Conservation (phyloP, 768 basidiomycete genomes). For the Infundibulicybe gibba region DNA sequence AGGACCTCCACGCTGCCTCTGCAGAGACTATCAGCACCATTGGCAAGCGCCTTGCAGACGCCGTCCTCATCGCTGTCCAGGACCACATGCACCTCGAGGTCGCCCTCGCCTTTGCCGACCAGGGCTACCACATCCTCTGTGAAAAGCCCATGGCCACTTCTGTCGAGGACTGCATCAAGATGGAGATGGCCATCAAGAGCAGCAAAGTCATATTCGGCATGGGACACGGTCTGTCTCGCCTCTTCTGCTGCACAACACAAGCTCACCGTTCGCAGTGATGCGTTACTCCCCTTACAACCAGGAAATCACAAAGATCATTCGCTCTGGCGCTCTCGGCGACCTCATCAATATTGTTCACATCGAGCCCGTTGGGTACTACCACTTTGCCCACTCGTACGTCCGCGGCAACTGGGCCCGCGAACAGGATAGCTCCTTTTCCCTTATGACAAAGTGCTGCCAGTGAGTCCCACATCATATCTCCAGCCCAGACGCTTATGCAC, state of each 20-base stretch:
- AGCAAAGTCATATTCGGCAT: slow-evolving; percentile 78
- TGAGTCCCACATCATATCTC: slow-evolving; percentile 28
- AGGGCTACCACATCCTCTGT: slow-evolving; percentile 87
- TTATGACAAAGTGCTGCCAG: slow-evolving; percentile 93
- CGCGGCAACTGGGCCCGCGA: slow-evolving; percentile 80
- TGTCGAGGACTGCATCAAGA: slow-evolving; percentile 67
- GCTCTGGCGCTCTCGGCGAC: slow-evolving; percentile 67
- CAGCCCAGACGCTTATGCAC: too few relatives aligned
- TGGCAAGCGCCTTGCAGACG: slow-evolving; percentile 76
- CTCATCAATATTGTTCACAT: slow-evolving; percentile 82
- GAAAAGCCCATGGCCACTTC: slow-evolving; percentile 91
- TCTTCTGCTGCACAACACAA: background rate
- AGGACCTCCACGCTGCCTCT: slow-evolving; percentile 67
- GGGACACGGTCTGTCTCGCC: slow-evolving; percentile 67
- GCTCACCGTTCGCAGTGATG: slow-evolving; percentile 48
- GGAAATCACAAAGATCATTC: slow-evolving; percentile 66
- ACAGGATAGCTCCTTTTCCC: slow-evolving; percentile 66
- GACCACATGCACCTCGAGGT: slow-evolving; percentile 78
- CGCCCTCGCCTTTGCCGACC: slow-evolving; percentile 67
- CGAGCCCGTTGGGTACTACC: slow-evolving; percentile 84
- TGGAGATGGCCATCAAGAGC: slow-evolving; percentile 68
- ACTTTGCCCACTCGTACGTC: slow-evolving; percentile 90
- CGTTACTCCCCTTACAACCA: slow-evolving; percentile 83
- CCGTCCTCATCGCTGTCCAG: slow-evolving; percentile 77
- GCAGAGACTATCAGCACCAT: slow-evolving; percentile 57